Base-by-base conservation (phyloP, 148 eudicot species). In the Beta vulgaris region DNA sequence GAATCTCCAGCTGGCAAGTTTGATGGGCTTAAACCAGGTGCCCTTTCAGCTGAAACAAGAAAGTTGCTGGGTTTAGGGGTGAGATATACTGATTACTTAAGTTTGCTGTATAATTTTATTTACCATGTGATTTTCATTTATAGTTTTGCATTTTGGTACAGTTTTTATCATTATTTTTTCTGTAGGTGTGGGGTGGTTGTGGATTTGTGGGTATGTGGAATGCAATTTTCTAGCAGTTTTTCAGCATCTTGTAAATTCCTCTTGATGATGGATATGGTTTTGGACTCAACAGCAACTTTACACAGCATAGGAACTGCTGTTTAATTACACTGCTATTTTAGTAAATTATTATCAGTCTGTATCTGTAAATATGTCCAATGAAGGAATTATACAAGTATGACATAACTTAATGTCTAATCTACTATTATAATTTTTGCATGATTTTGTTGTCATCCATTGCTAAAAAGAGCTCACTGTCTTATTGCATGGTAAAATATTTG, bases 21-120 rank as follows among this genome's bases (percentile, higher is more conserved):
- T 78, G 87, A 84, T 58, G 90, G 87, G 63, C 76, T 85, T 26
- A 81, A 76, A 65, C 87, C 87, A 28, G 90, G 90, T 44, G 68
- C 64, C 32, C 86, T 87, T 73, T 73, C 82, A 32, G 57, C 83
- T 51, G 86, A 84, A 68, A 84, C 90, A 39, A 76, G 81, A 76
- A 77, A 84, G 71, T 60, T 83, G 70, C 67, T 87, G 25, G 83
- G 86, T 64, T 72, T 84, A 66, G 82, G 78, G 87, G 87, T 87
- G 79, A 64, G 73, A 66, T 74, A 36, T 69, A 35, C 31, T 16
- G 60, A 46, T 46, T 67, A 11, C 21, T 49, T 28, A 34, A 61
- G 37, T 11, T 15, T 61, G n/a, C 40, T n/a, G n/a, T 6, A 21
- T 25, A 40, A 59, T 32, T 11, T 59, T 26, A 35, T 59, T 59